phyloP scores from a whole-genome alignment of 345 rosid species.

The Citrus maxima region DNA sequence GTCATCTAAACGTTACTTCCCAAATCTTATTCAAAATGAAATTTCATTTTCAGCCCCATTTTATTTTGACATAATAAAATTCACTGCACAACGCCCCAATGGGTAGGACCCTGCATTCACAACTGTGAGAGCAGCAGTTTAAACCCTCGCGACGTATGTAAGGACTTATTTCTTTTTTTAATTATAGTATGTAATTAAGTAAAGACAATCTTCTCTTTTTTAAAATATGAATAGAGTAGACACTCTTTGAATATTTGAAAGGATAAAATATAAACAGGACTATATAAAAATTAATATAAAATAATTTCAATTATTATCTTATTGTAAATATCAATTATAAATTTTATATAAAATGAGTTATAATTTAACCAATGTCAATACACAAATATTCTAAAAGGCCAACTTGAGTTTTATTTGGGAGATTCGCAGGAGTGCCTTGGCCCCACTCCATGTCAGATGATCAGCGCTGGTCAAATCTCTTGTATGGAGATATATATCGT shows the following conservation, averaged over 20 bases:
- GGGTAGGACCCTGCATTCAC: accelerated
- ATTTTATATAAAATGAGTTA: too few species aligned
- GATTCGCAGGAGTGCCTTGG: neutral
- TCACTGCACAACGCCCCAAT: too few species aligned
- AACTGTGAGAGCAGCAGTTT: too few species aligned
- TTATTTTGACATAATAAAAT: too few species aligned
- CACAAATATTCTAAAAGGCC: neutral
- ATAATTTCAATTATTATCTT: accelerated
- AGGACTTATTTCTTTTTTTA: accelerated
- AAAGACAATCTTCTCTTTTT: accelerated
- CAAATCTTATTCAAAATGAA: too few species aligned
- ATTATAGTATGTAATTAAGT: too few species aligned
- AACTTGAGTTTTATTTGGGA: neutral
- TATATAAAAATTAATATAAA: too few species aligned
- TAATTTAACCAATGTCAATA: accelerated
- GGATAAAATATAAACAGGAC: accelerated
- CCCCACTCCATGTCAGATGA: neutral
- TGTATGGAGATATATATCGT: too few species aligned
- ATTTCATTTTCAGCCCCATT: too few species aligned
- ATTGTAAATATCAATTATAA: too few species aligned
- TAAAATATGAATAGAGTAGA: accelerated
- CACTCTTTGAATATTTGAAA: accelerated
- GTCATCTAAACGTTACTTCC: too few species aligned
- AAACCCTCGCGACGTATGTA: accelerated
- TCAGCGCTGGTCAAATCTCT: neutral